Percentiles rank a stretch among this genome's conserved stretches.
Evolutionary conservation across 2,329 filamentous ascomycete genomes (phyloP).

Genomic region (Pseudopyrenochaeta lycopersici): DNA sequence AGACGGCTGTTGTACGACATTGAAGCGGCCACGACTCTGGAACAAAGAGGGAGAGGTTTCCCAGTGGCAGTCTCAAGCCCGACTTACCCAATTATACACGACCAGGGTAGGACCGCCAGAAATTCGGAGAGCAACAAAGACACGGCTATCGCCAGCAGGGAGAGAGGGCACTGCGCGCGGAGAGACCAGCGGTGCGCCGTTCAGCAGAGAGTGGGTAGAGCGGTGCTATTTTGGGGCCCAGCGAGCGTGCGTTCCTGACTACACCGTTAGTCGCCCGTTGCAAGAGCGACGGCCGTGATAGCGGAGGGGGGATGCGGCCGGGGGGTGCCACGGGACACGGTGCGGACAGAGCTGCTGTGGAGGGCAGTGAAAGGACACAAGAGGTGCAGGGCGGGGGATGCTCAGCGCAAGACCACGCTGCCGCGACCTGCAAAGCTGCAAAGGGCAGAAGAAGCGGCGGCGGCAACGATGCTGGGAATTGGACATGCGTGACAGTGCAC

Average conservation of each 20-base stretch:
- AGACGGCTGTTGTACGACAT: conserved; percentile 46
- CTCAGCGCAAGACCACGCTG: conserved; percentile 26
- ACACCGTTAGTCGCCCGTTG: conserved; percentile 27
- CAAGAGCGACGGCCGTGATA: conserved; percentile 15
- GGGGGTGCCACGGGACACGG: background rate
- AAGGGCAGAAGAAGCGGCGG: conserved; percentile 29
- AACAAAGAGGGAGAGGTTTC: conserved; percentile 41
- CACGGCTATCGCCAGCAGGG: background rate
- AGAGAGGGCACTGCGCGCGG: conserved; percentile 2
- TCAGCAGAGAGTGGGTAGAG: conserved; percentile 11
- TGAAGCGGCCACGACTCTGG: conserved; percentile 39
- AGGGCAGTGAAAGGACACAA: conserved; percentile 13
- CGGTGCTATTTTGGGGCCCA: conserved; percentile 35
- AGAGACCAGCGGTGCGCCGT: background rate
- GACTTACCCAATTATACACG: conserved; percentile 37
- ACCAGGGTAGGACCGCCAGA: conserved; percentile 12
- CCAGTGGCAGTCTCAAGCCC: conserved; percentile 23
- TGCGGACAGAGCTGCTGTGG: background rate
- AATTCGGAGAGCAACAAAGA: conserved; percentile 28
- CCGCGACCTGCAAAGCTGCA: conserved; percentile 20
- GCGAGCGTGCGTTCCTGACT: conserved; percentile 31
- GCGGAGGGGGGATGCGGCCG: conserved; percentile 2
- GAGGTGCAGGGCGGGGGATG: conserved; percentile 1
- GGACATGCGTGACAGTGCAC: conserved; percentile 18
- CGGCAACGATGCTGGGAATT: conserved; percentile 25